Conservation (phyloP, 129 eudicot genomes). For the Rutidosis leptorrhynchoides region DNA sequence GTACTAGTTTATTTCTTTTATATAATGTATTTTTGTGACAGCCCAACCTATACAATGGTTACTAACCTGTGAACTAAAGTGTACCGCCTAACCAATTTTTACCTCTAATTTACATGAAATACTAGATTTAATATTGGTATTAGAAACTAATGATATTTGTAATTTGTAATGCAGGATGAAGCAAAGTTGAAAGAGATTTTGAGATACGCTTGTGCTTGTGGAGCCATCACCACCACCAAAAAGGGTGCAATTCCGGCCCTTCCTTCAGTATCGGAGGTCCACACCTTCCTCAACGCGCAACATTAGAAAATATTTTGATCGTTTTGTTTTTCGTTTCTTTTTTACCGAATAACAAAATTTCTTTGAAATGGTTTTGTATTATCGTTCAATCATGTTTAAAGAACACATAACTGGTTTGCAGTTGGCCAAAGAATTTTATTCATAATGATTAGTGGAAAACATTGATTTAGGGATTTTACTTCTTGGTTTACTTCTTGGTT, state of each 20-base stretch:
- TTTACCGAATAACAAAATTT: conserved; percentile 27
- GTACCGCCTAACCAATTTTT: not conserved
- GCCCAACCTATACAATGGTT: not conserved
- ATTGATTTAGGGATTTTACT: not conserved
- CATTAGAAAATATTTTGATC: not conserved
- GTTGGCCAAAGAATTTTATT: not conserved
- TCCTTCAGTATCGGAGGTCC: conserved; percentile 66
- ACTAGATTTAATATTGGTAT: not conserved
- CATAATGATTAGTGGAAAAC: conserved; percentile 12
- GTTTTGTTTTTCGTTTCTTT: not conserved
- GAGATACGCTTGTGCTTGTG: conserved; percentile 81
- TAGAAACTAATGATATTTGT: not conserved
- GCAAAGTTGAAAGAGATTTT: conserved; percentile 57
- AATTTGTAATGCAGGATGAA: conserved; percentile 28
- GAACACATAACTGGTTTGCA: conserved; percentile 12
- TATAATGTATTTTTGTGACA: too few relatives aligned
- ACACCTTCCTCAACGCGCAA: conserved; percentile 36
- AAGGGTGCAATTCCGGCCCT: conserved; percentile 99
- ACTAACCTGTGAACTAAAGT: not conserved
- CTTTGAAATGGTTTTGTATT: conserved; percentile 27
- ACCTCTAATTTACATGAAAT: not conserved
- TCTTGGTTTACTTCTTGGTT: conserved; percentile 1
- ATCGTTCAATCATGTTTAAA: conserved; percentile 27
- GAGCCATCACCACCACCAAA: conserved; percentile 93
- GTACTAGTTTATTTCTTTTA: too few relatives aligned